A percentile compares a stretch with the other conserved stretches of the same genome.
These are phyloP conservation scores for Lachancea meyersii DNA, from an alignment of 805 yeast species.

Conservation along the genomic window DNA sequence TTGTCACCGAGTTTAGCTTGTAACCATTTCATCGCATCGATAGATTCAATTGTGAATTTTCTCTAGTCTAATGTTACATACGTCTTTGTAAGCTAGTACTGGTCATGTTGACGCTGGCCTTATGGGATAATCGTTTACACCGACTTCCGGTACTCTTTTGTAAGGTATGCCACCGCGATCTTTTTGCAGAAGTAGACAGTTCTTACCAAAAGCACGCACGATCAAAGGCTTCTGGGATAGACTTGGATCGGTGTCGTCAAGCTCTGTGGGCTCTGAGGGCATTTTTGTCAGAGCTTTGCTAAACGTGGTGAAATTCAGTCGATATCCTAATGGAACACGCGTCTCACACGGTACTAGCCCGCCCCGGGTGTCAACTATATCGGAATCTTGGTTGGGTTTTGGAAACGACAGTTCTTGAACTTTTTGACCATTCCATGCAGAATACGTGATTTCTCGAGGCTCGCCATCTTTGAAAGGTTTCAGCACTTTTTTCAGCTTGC, in stretches of 20 bases:
- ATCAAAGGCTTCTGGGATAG: slow-evolving; percentile 22
- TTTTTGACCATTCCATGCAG: slow-evolving; percentile 17
- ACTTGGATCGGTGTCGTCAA: slow-evolving; percentile 11
- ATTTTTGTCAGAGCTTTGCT: slow-evolving; percentile 22
- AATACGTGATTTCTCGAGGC: slow-evolving; percentile 27
- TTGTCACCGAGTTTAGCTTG: no score
- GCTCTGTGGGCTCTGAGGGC: slow-evolving; percentile 27
- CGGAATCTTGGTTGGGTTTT: slow-evolving; percentile 18
- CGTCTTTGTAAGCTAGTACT: background rate
- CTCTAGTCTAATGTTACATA: slow-evolving; percentile 9
- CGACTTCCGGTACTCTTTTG: slow-evolving; percentile 29
- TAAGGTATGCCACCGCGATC: slow-evolving; percentile 35
- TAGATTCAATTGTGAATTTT: no score
- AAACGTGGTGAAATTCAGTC: slow-evolving; percentile 24
- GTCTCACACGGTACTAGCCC: slow-evolving; percentile 29
- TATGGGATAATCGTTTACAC: slow-evolving; percentile 25
- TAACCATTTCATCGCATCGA: no score
- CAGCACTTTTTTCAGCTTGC: slow-evolving; percentile 26
- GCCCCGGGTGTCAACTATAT: slow-evolving; percentile 26
- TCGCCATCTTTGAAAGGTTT: slow-evolving; percentile 33
- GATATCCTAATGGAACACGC: slow-evolving; percentile 19
- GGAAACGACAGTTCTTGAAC: slow-evolving; percentile 17
- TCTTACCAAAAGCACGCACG: slow-evolving; percentile 32
- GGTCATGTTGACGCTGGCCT: slow-evolving; percentile 4
- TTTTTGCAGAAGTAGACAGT: slow-evolving; percentile 25